Evolutionary conservation across 78 protist species (phyloP).

Genomic region (Dictyostelium firmibasis): DNA sequence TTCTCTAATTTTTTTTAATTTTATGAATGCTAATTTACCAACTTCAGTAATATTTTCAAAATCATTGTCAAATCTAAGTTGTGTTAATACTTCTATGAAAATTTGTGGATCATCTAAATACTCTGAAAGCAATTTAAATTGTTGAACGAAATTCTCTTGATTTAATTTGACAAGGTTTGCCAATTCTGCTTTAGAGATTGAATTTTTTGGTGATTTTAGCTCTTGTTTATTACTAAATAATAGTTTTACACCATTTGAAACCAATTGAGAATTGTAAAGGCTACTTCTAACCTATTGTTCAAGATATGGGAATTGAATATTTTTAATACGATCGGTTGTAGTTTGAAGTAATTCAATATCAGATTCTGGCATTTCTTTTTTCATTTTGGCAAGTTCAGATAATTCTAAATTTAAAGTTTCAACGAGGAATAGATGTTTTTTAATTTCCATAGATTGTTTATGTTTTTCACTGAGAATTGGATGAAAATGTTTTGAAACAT

Average conservation of each 20-base stretch:
- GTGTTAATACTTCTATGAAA: background rate
- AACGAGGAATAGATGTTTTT: background rate
- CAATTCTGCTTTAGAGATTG: background rate
- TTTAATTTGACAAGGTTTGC: background rate
- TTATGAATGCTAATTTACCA: conserved; percentile 27
- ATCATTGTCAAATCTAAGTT: background rate
- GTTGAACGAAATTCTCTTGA: conserved; percentile 4
- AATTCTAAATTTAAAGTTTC: conserved; percentile 22
- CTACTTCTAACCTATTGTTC: background rate
- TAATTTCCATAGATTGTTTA: conserved; percentile 1
- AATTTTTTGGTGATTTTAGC: background rate
- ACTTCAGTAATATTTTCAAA: background rate
- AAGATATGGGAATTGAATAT: background rate
- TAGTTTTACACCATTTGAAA: background rate
- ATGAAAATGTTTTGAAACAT: conserved; percentile 41
- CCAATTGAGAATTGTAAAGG: background rate
- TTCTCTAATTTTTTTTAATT: background rate
- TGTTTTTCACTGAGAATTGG: background rate
- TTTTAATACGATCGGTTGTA: background rate
- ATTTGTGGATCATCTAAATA: conserved; percentile 49
- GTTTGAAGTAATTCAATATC: conserved; percentile 19
- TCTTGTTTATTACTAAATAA: background rate
- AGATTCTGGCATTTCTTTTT: conserved; percentile 51
- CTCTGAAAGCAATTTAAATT: background rate
- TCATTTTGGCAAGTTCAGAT: conserved; percentile 22